These are phyloP conservation scores for Glycyrrhiza uralensis DNA, from an alignment of 306 rosid genomes.

Conservation along the genomic window DNA sequence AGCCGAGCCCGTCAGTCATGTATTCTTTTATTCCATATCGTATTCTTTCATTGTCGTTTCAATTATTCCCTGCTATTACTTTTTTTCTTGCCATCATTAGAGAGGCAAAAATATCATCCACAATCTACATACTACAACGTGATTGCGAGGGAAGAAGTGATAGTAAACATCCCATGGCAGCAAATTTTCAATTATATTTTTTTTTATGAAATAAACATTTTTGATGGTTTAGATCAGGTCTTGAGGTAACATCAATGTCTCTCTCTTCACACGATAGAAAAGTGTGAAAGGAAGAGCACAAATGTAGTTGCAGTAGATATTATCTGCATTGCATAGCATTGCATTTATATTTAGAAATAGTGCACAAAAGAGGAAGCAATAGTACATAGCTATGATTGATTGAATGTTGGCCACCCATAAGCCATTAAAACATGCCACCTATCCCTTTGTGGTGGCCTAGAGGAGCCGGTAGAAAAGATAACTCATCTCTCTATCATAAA, in stretches of 20 bases:
- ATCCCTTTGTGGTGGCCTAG: neutral
- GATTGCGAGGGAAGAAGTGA: neutral
- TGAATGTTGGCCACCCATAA: conserved; percentile 9
- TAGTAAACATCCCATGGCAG: neutral
- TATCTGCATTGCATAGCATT: neutral
- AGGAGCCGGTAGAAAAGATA: neutral
- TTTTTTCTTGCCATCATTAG: no score
- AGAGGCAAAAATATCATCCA: no score
- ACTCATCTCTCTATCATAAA: neutral
- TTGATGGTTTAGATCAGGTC: neutral
- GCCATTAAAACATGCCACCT: conserved; percentile 4
- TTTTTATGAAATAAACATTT: neutral
- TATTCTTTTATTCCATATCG: no score
- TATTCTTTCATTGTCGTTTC: no score
- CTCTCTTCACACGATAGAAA: neutral
- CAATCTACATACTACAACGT: no score
- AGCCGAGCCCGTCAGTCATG: no score
- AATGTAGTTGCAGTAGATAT: conserved; percentile 17
- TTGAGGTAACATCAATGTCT: conserved; percentile 17
- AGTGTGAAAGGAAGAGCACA: neutral
- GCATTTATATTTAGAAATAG: conserved; percentile 10
- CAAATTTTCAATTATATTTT: neutral
- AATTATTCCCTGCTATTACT: no score
- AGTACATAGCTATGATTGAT: conserved; percentile 16
- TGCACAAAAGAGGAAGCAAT: neutral